phyloP scores from a whole-genome alignment of 2,329 filamentous ascomycete genomes.

The Phialemonium atrogriseum region DNA sequence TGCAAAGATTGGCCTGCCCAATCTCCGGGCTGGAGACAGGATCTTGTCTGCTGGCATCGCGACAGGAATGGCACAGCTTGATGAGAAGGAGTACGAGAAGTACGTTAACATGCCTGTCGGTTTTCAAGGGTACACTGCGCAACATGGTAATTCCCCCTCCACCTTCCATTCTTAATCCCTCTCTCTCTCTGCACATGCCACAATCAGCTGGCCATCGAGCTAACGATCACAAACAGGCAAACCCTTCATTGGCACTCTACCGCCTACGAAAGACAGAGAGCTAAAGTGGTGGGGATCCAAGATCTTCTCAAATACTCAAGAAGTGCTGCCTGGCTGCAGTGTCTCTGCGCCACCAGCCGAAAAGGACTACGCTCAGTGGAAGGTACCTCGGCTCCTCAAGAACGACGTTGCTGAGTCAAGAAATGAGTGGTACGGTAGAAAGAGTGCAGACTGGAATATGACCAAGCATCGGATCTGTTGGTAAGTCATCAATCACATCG shows the following conservation, averaged over 20 bases:
- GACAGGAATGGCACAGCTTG: conserved; percentile 47
- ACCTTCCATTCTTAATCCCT: too few relatives aligned
- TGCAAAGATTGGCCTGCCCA: conserved; percentile 27
- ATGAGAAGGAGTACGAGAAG: conserved; percentile 32
- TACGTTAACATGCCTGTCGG: conserved; percentile 21
- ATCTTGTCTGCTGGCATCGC: conserved; percentile 54
- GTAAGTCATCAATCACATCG: too few relatives aligned
- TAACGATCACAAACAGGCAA: too few relatives aligned
- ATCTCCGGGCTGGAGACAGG: conserved; percentile 42
- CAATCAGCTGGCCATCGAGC: conserved; percentile 39
- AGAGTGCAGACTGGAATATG: too few relatives aligned
- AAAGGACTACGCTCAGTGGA: conserved; percentile 55
- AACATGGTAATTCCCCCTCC: too few relatives aligned
- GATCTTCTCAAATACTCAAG: conserved; percentile 49
- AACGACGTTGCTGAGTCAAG: conserved; percentile 49
- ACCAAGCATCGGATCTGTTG: too few relatives aligned
- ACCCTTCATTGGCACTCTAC: conserved; percentile 40
- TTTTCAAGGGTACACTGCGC: conserved; percentile 14
- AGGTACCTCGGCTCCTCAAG: conserved; percentile 45
- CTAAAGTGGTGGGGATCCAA: conserved; percentile 55
- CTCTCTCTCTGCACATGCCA: too few relatives aligned
- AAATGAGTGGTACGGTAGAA: conserved; percentile 50
- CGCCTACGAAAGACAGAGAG: conserved; percentile 39
- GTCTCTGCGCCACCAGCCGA: conserved; percentile 48
- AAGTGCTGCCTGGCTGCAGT: conserved; percentile 41